These are phyloP conservation scores for Venturia asperata DNA, from an alignment of 2,329 filamentous ascomycete genomes.

Conservation along the genomic window DNA sequence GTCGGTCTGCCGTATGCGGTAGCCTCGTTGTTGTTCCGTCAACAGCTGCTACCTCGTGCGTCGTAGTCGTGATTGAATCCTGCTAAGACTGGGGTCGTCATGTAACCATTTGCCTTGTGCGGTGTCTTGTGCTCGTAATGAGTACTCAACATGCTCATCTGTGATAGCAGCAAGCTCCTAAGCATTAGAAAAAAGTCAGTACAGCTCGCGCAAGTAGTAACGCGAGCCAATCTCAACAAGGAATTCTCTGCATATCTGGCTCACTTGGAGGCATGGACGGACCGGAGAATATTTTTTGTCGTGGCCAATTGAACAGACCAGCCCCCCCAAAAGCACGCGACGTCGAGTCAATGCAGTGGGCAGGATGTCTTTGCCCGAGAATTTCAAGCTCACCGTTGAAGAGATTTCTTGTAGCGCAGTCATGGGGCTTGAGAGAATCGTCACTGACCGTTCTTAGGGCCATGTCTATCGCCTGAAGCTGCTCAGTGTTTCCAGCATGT, in stretches of 20 bases:
- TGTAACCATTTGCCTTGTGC: slow-evolving; percentile 54
- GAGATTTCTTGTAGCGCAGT: not conserved
- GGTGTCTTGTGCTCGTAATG: slow-evolving; percentile 48
- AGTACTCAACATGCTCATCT: slow-evolving; percentile 49
- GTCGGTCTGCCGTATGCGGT: not conserved
- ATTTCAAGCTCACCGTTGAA: not conserved
- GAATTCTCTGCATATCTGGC: not conserved
- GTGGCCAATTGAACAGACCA: not conserved
- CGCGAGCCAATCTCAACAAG: not conserved
- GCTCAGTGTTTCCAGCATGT: slow-evolving; percentile 40
- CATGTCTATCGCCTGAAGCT: slow-evolving; percentile 43
- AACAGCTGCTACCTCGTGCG: not conserved
- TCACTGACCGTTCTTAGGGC: slow-evolving; percentile 43
- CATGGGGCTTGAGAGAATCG: not conserved
- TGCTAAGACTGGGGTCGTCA: slow-evolving; percentile 51
- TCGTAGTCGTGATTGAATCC: slow-evolving; percentile 32
- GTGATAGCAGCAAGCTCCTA: slow-evolving; percentile 53
- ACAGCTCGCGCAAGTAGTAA: too few species aligned
- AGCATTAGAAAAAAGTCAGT: not conserved
- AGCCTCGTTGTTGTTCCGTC: not conserved
- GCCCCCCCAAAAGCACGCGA: not conserved
- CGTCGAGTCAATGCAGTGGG: not conserved
- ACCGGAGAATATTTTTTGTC: not conserved
- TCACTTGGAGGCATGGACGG: not conserved
- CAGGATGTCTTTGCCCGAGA: not conserved